Conservation (phyloP, 2,329 filamentous ascomycete species). For the Cordyceps tenuipes region DNA sequence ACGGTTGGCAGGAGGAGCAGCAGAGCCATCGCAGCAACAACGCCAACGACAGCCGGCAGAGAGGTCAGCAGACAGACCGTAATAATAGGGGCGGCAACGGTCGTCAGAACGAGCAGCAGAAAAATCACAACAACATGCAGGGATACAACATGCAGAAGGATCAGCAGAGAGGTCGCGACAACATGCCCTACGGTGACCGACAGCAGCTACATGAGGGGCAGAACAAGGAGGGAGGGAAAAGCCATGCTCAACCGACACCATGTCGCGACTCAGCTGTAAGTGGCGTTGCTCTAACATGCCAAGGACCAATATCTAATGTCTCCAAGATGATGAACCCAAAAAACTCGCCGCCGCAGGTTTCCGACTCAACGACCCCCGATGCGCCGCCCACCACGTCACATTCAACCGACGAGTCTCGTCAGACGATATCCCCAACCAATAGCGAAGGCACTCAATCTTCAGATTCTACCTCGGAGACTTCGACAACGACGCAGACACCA, state of each 20-base stretch:
- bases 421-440: not conserved
- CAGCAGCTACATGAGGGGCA: too few species aligned
- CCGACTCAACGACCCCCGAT: not conserved
- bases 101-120: too few species aligned
- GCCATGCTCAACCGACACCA: not conserved
- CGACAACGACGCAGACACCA: not conserved
- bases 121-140: too few species aligned
- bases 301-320: not conserved
- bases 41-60: not conserved
- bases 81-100: too few species aligned
- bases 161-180: too few species aligned
- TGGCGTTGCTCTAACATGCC: not conserved
- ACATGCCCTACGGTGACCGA: too few species aligned
- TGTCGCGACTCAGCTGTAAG: slow-evolving; percentile 1
- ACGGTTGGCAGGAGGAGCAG: too few species aligned
- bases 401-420: not conserved
- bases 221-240: not conserved
- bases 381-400: not conserved
- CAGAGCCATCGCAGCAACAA: not conserved
- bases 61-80: too few species aligned
- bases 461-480: not conserved
- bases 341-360: not conserved
- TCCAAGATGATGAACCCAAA: not conserved
- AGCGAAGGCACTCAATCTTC: not conserved
- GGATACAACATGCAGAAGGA: not conserved